Evolutionary conservation across 148 eudicot genomes (phyloP).

Genomic region (Beta vulgaris): DNA sequence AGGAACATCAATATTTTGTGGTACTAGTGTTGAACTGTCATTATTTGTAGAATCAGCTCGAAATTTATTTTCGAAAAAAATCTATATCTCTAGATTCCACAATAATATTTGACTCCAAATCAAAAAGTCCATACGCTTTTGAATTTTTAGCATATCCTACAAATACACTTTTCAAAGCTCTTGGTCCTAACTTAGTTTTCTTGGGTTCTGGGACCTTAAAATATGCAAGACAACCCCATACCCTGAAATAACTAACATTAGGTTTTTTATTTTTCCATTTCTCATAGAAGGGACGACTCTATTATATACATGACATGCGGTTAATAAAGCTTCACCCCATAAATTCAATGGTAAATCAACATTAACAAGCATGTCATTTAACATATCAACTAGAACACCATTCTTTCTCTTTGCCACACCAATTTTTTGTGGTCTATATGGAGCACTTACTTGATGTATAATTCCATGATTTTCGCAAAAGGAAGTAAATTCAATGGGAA

Average conservation of each 20-base stretch:
- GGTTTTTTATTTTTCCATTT: slow-evolving; percentile 5
- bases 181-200: slow-evolving; percentile 4
- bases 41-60: neutral
- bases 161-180: slow-evolving; percentile 9
- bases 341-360: neutral
- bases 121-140: slow-evolving; percentile 1
- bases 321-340: slow-evolving; percentile 13
- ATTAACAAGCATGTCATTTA: slow-evolving; percentile 3
- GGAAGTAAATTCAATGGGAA: neutral
- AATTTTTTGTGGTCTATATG: neutral
- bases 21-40: neutral
- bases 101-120: neutral
- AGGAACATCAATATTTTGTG: no score
- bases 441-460: slow-evolving; percentile 1
- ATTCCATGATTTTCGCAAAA: slow-evolving; percentile 3
- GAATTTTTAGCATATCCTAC: slow-evolving; percentile 6
- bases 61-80: neutral
- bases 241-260: slow-evolving; percentile 10
- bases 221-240: slow-evolving; percentile 20
- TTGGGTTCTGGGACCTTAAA: neutral
- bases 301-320: slow-evolving; percentile 14
- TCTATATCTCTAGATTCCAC: neutral
- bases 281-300: slow-evolving; percentile 8
- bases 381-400: neutral
- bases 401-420: slow-evolving; percentile 7